Base-by-base conservation (phyloP, 225 moss, liverwort and hornwort species). In the Physcomitrium patens region DNA sequence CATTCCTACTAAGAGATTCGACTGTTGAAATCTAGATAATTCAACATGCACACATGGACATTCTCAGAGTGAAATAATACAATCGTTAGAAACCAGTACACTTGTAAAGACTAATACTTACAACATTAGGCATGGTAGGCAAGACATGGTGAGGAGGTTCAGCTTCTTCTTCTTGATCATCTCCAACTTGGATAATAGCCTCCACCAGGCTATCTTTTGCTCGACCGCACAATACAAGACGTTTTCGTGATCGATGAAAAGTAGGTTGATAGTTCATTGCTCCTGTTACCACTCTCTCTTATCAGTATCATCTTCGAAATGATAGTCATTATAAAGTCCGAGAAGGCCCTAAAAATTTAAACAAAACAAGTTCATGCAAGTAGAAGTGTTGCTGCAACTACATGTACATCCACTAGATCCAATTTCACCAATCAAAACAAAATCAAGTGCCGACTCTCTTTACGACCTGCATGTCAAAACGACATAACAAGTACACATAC, bases 191-290 rank as follows among this genome's bases (percentile, higher is more conserved):
- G 18, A 99, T 85, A 24, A 93, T 90, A 10, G 95, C 95, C 76
- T 99, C 99, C 74, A 99, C 95, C 78, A 90, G 84, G 15, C 90
- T 95, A 67, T 99, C 99, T 84, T 99, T 93, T 15, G 91, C 93
- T 73, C 95, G 93, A 65, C 93, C 95, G 84, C 90, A 91, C 64
- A 99, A 77, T 28, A 90, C 89, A 64, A 99, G 86, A n/a, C 95
- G 90, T 66, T 93, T 93, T 68, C 90, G 84, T 59, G 87, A 91
- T 57, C 92, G 89, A 76, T 90, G 85, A 23, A 74, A 65, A 71
- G 83, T 27, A 54, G 86, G 80, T 65, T 76, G 71, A 60, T 69
- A 89, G 64, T 85, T 85, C 70, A 84, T 77, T 77, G 83, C 91
- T 86, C 84, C 87, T 81, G 79, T 73, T 90, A 51, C 26, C 58